phyloP scores from a whole-genome alignment of 1,284 basidiomycete species.

The Anthracocystis panici-leucophaei region DNA sequence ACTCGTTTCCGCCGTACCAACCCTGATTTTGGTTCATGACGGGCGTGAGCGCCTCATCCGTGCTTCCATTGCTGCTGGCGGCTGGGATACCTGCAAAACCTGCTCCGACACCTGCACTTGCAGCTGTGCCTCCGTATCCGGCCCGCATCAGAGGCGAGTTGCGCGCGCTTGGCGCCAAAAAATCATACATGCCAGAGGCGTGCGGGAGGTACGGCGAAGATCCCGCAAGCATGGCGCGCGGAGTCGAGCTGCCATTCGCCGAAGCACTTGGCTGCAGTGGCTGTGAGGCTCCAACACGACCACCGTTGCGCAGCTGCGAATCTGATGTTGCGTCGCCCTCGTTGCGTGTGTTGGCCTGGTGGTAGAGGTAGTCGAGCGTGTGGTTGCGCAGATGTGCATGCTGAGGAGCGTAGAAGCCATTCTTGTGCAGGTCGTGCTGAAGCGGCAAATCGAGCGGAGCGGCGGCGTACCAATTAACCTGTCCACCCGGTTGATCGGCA shows the following conservation, averaged over 20 bases:
- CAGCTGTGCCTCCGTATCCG: slow-evolving; percentile 12
- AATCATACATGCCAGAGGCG: slow-evolving; percentile 50
- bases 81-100: slow-evolving; percentile 14
- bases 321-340: slow-evolving; percentile 16
- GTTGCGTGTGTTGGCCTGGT: slow-evolving; percentile 28
- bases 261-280: slow-evolving; percentile 39
- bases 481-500: slow-evolving; percentile 49
- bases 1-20: slow-evolving; percentile 46
- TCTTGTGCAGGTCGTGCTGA: slow-evolving; percentile 50
- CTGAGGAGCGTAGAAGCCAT: slow-evolving; percentile 46
- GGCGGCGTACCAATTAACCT: slow-evolving; percentile 61
- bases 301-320: slow-evolving; percentile 21
- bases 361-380: slow-evolving; percentile 54
- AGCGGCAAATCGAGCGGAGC: slow-evolving; percentile 53
- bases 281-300: slow-evolving; percentile 13
- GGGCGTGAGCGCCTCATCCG: slow-evolving; percentile 48
- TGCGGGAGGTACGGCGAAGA: slow-evolving; percentile 48
- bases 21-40: slow-evolving; percentile 46
- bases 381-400: slow-evolving; percentile 43
- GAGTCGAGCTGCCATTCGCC: slow-evolving; percentile 44
- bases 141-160: slow-evolving; percentile 45
- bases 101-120: not conserved
- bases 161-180: slow-evolving; percentile 46
- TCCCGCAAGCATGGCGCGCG: slow-evolving; percentile 26
- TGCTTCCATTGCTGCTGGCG: slow-evolving; percentile 50